These are phyloP conservation scores for Hawksworthiomyces lignivorus DNA, from an alignment of 2,329 filamentous ascomycete genomes.

Conservation along the genomic window DNA sequence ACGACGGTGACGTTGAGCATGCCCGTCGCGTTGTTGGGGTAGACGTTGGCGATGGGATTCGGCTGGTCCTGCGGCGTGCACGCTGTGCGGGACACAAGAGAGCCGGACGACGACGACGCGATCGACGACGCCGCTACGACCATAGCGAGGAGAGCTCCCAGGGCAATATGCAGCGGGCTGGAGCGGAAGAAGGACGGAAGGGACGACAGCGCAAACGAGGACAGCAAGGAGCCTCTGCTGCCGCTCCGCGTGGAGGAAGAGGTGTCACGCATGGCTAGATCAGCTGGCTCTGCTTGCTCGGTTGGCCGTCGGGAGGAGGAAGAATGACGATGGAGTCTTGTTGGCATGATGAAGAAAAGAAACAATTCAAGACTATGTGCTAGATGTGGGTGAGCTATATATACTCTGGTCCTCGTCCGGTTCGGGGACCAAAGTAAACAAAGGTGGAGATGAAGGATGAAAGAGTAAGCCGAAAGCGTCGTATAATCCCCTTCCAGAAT, in stretches of 20 bases:
- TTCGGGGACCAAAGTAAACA: too few species aligned
- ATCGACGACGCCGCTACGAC: neutral
- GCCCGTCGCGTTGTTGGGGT: conserved; percentile 41
- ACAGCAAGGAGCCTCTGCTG: too few species aligned
- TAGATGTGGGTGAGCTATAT: neutral
- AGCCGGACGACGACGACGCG: neutral
- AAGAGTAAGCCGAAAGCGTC: too few species aligned
- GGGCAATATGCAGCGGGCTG: neutral
- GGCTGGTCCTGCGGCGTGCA: conserved; percentile 25
- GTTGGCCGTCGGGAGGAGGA: too few species aligned
- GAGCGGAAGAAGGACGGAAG: neutral
- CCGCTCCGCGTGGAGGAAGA: too few species aligned
- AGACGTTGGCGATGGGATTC: conserved; percentile 41
- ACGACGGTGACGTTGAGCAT: conserved; percentile 46
- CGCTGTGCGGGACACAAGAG: neutral
- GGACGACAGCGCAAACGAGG: too few species aligned
- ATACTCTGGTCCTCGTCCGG: too few species aligned
- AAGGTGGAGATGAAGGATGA: neutral
- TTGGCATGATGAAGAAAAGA: neutral
- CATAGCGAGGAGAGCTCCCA: neutral
- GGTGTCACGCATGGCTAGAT: too few species aligned
- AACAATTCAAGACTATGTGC: too few species aligned
- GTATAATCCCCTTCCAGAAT: too few species aligned
- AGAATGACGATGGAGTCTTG: too few species aligned
- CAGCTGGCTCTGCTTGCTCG: too few species aligned